These are phyloP conservation scores for Apium graveolens DNA, from an alignment of 129 eudicot species.

Conservation along the genomic window DNA sequence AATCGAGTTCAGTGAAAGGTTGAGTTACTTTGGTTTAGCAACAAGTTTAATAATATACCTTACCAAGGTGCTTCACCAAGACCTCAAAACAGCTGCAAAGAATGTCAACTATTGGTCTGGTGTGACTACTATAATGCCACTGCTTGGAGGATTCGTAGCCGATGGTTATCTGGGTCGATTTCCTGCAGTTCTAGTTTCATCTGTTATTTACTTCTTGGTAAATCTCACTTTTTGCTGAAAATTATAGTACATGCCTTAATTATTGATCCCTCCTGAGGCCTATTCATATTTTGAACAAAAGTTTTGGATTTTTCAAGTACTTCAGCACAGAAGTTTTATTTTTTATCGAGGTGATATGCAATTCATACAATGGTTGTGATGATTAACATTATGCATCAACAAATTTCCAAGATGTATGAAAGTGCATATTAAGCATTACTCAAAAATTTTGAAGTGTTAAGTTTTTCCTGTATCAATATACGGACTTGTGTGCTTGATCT, in stretches of 20 bases:
- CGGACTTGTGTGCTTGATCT: background rate
- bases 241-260: too few species aligned
- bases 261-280: background rate
- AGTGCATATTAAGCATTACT: background rate
- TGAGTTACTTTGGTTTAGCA: constrained; percentile 76
- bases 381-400: background rate
- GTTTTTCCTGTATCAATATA: background rate
- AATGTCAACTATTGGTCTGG: constrained; percentile 68
- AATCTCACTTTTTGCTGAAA: background rate
- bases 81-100: constrained; percentile 70
- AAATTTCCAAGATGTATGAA: too few species aligned
- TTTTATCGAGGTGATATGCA: background rate
- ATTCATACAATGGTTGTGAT: background rate
- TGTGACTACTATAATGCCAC: constrained; percentile 71
- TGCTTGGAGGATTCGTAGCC: constrained; percentile 73
- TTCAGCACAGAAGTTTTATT: background rate
- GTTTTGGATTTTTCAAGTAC: background rate
- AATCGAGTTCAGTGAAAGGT: constrained; percentile 76
- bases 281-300: background rate
- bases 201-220: constrained; percentile 63
- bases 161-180: constrained; percentile 86
- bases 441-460: background rate
- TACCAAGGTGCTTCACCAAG: constrained; percentile 64
- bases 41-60: constrained; percentile 71
- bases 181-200: constrained; percentile 45